A percentile compares a stretch with the other conserved stretches of the same genome.
Conservation (phyloP, 1,284 basidiomycete genomes). For the Cryptococcus sp. region DNA sequence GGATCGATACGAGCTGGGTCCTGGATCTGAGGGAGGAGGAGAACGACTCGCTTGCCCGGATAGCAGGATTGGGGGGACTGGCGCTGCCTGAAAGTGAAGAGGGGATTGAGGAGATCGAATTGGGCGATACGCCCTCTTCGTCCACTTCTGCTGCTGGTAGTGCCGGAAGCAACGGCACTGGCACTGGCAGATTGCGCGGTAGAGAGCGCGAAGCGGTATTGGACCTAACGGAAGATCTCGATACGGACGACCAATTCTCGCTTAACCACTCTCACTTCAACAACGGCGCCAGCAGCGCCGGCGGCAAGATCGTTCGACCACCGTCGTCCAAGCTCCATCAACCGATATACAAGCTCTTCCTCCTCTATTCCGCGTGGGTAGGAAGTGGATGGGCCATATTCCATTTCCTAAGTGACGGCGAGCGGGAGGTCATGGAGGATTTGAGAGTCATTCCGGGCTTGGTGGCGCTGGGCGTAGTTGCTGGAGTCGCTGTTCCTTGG, state of each 20-base stretch:
- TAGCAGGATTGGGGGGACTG: background rate
- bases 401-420: constrained; percentile 61
- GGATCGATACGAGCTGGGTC: constrained; percentile 70
- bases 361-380: constrained; percentile 63
- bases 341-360: constrained; percentile 69
- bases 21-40: constrained; percentile 55
- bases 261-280: constrained; percentile 31
- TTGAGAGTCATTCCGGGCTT: constrained; percentile 75
- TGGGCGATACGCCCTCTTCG: background rate
- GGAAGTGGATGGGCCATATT: constrained; percentile 68
- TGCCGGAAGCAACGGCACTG: background rate
- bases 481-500: constrained; percentile 67
- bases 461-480: constrained; percentile 63
- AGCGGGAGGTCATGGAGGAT: constrained; percentile 65
- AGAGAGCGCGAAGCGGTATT: background rate
- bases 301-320: constrained; percentile 17
- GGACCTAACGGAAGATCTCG: constrained; percentile 10
- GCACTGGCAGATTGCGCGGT: background rate
- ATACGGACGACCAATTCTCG: constrained; percentile 39
- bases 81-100: background rate
- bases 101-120: background rate
- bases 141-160: background rate
- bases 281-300: constrained; percentile 9
- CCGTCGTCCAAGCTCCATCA: constrained; percentile 55
- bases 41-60: background rate